Evolutionary conservation across 1,139 yeast genomes (phyloP), one percentile per base, ranked within the genome.

Genomic region (Yarrowia galli): DNA sequence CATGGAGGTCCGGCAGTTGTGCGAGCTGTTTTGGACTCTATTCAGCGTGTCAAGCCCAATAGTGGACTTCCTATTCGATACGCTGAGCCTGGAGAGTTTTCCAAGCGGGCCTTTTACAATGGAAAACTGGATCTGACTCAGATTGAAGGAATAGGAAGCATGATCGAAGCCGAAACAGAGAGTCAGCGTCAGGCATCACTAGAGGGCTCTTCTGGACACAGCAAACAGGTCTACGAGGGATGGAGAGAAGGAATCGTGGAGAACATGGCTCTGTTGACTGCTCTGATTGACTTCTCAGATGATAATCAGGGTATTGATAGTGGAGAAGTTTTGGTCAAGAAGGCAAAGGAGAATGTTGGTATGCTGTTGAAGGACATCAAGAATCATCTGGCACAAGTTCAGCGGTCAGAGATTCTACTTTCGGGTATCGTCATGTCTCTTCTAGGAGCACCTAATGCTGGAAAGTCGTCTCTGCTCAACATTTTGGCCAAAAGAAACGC

Each of bases 101-200:
- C 97, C 0, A 83, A 82, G 72, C 82, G 97, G 54, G 98, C 97
- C 0, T 91, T 90, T 73, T 78, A 86, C 67, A 91, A 91, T 75
- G 89, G 91, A 1, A 80, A 88, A 68, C 74, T 84, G 70, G 89
- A 86, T 72, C 75, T 96, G 70, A 92, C 98, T 0, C 93, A 93
- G 74, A 85, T 92, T 9, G 99, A 95, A 78, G 98, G 98, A 0
- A 87, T 95, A 12, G 82, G 95, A 70, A 97, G 91, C 68, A 80
- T 93, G 78, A 92, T 96, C 56, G 95, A 93, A 74, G 97, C 99
- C 0, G 98, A 95, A 74, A 95, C 99, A 0, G 99, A 95, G 76
- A 79, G 87, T 12, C 98, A 96, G 75, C 83, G 98, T 69, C 77
- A 85, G 1, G 87, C 96, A 1, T 92, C 97, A 0, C 78, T 92